Percentiles rank a stretch among this genome's conserved stretches.
Evolutionary conservation across 2,329 filamentous ascomycete species (phyloP).

Genomic region (Trematosphaeria pertusa): DNA sequence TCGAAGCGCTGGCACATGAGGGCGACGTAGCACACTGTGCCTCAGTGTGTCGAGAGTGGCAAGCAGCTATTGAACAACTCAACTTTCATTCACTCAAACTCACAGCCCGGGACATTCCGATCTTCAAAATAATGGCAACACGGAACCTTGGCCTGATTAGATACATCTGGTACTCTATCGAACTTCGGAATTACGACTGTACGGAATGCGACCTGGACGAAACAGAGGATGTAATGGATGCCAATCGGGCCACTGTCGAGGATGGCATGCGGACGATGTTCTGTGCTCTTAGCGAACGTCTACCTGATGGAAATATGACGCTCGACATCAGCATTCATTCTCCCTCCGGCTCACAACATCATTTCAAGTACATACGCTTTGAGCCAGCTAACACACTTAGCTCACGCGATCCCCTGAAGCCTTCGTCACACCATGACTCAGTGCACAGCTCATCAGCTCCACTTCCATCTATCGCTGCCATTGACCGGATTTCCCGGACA

Average conservation of each 20-base stretch:
- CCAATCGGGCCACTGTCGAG: not conserved
- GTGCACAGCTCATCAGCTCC: too few species aligned
- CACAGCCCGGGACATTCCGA: constrained; percentile 6
- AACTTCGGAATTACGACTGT: constrained; percentile 12
- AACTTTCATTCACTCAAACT: constrained; percentile 13
- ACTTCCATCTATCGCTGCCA: not conserved
- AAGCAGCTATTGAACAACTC: constrained; percentile 12
- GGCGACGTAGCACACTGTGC: constrained; percentile 12
- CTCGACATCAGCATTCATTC: constrained; percentile 17
- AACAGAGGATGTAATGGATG: not conserved
- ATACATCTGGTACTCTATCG: constrained; percentile 15
- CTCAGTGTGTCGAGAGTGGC: constrained; percentile 17
- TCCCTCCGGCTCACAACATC: constrained; percentile 12
- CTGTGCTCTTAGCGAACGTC: constrained; percentile 6
- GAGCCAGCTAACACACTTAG: constrained; percentile 6
- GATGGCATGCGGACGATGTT: constrained; percentile 5
- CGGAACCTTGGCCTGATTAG: constrained; percentile 9
- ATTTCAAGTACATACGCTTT: constrained; percentile 14
- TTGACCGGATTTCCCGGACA: not conserved
- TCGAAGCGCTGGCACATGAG: constrained; percentile 5
- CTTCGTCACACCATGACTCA: constrained; percentile 2
- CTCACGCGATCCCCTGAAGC: not conserved
- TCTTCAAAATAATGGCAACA: constrained; percentile 7
- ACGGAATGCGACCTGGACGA: constrained; percentile 6
- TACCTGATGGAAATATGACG: constrained; percentile 5